Evolutionary conservation across 768 basidiomycete species (phyloP).

Genomic region (Ephemerocybe angulata): DNA sequence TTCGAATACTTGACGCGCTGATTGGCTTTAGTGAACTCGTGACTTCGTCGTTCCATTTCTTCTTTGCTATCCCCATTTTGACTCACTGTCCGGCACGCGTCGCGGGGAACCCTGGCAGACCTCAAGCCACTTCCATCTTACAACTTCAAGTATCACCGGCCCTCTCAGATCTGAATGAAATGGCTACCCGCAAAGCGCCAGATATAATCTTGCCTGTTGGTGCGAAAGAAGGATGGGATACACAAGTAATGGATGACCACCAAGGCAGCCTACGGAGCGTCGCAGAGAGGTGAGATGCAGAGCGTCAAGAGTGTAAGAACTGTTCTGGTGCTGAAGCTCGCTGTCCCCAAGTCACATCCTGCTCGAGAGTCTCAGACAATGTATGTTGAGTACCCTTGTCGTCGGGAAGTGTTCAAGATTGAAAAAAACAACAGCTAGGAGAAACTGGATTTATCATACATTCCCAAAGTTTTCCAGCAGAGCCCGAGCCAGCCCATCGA

Average conservation of each 20-base stretch:
- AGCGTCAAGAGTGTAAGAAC: too few relatives aligned
- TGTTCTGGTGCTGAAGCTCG: too few relatives aligned
- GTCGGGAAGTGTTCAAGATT: not conserved
- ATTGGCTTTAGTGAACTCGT: not conserved
- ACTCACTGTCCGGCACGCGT: not conserved
- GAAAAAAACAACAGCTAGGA: constrained; percentile 48
- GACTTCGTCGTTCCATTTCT: not conserved
- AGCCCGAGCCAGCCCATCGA: constrained; percentile 50
- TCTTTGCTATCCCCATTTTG: not conserved
- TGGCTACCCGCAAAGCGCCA: not conserved
- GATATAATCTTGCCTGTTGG: not conserved
- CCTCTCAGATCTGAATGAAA: too few relatives aligned
- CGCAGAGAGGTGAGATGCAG: not conserved
- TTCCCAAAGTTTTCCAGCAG: constrained; percentile 74
- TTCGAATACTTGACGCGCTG: not conserved
- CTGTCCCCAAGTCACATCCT: not conserved
- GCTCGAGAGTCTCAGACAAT: not conserved
- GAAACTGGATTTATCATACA: constrained; percentile 62
- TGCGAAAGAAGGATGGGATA: not conserved
- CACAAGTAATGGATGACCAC: not conserved
- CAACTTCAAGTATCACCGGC: too few relatives aligned
- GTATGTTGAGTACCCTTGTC: not conserved
- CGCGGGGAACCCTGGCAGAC: not conserved
- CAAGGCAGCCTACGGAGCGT: not conserved
- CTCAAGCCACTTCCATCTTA: too few relatives aligned